Percentiles rank a stretch among this genome's conserved stretches.
Evolutionary conservation across 2,329 filamentous ascomycete genomes (phyloP).

Genomic region (Cytospora chrysosperma): DNA sequence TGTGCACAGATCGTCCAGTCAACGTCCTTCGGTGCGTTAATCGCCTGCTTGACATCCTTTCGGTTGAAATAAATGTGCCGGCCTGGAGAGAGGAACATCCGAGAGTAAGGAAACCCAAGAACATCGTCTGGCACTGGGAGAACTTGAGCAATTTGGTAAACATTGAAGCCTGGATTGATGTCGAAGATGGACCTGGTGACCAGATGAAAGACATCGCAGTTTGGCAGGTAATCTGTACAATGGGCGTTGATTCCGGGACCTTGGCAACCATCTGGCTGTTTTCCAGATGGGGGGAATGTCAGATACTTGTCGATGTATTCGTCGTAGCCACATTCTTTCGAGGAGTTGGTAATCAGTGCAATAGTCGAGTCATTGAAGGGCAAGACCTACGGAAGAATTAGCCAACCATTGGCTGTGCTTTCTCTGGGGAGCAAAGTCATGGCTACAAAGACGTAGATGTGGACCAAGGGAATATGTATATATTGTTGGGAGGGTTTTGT

Average conservation of each 20-base stretch:
- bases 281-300: slow-evolving; percentile 62
- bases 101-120: slow-evolving; percentile 51
- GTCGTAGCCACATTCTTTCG: slow-evolving; percentile 58
- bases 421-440: background rate
- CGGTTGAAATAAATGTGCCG: slow-evolving; percentile 66
- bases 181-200: slow-evolving; percentile 50
- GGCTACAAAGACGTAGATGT: background rate
- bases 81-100: slow-evolving; percentile 59
- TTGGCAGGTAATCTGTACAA: slow-evolving; percentile 41
- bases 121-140: slow-evolving; percentile 30
- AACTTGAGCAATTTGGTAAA: slow-evolving; percentile 61
- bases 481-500: too few species aligned
- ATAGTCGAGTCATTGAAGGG: slow-evolving; percentile 57
- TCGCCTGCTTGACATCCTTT: slow-evolving; percentile 40
- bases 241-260: slow-evolving; percentile 42
- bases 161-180: slow-evolving; percentile 68
- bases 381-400: slow-evolving; percentile 42
- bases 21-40: slow-evolving; percentile 28
- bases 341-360: slow-evolving; percentile 46
- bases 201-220: slow-evolving; percentile 52
- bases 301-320: slow-evolving; percentile 57
- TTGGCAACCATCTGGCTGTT: slow-evolving; percentile 45
- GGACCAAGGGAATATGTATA: too few species aligned
- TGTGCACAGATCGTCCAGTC: slow-evolving; percentile 57
- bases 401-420: background rate